Evolutionary conservation across 768 basidiomycete species (phyloP).

Genomic region (Dioszegia crocea): DNA sequence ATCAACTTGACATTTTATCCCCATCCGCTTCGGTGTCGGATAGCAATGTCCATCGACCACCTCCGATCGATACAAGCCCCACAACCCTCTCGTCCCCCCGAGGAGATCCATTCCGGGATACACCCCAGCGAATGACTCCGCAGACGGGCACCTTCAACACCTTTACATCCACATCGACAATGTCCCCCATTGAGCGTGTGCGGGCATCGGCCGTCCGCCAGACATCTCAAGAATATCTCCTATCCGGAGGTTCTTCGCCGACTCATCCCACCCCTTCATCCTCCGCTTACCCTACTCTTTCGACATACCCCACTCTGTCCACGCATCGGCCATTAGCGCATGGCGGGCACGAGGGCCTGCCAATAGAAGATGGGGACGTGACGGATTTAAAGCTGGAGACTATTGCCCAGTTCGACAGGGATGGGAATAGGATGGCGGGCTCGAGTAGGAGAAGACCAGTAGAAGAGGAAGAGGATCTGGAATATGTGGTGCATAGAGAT

Average conservation of each 20-base stretch:
- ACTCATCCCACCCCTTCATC: not conserved
- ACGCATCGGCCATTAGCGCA: conserved; percentile 8
- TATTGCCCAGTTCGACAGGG: conserved; percentile 23
- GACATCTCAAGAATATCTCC: not conserved
- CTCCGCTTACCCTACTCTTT: not conserved
- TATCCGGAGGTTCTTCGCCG: not conserved
- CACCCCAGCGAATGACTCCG: not conserved
- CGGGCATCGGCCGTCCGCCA: not conserved
- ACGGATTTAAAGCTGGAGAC: conserved; percentile 41
- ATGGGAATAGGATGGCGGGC: conserved; percentile 1
- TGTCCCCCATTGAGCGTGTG: conserved; percentile 1
- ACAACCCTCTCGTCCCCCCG: not conserved
- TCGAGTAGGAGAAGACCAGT: conserved; percentile 13
- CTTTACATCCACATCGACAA: not conserved
- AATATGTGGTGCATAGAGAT: conserved; percentile 40
- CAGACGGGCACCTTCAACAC: not conserved
- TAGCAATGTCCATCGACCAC: not conserved
- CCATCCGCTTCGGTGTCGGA: not conserved
- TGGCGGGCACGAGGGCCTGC: conserved; percentile 4
- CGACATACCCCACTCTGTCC: no score
- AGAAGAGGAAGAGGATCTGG: conserved; percentile 23
- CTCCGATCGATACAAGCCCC: conserved; percentile 1
- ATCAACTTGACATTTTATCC: conserved; percentile 24
- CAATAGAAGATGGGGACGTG: conserved; percentile 17
- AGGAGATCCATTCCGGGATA: not conserved